Evolutionary conservation across 805 yeast genomes (phyloP).

Genomic region (Maudiozyma serrabonitensis): DNA sequence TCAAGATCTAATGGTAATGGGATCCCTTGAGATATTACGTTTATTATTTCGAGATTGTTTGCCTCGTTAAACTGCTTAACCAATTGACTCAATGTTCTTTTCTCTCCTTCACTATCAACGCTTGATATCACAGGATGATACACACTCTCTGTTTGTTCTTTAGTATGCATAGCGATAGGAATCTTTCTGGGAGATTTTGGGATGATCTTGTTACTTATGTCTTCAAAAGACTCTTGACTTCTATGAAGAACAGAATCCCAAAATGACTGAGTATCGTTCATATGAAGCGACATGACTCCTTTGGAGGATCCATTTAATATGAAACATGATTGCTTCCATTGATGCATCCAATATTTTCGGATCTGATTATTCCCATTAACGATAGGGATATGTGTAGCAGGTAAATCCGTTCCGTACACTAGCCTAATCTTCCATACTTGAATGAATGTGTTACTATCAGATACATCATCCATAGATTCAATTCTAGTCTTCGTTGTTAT

Average conservation of each 20-base stretch:
- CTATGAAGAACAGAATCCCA: constrained; percentile 42
- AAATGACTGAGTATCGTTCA: constrained; percentile 44
- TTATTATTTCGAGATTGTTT: not conserved
- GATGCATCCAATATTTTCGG: constrained; percentile 56
- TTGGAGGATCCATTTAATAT: constrained; percentile 71
- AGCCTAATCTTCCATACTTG: constrained; percentile 41
- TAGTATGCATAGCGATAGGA: constrained; percentile 21
- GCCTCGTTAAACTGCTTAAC: not conserved
- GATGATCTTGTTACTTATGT: constrained; percentile 16
- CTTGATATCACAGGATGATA: not conserved
- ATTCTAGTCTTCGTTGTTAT: constrained; percentile 9
- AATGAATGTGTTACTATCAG: constrained; percentile 8
- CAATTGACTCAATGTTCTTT: not conserved
- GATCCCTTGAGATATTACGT: constrained; percentile 46
- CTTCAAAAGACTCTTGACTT: constrained; percentile 14
- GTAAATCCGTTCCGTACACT: constrained; percentile 33
- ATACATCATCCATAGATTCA: not conserved
- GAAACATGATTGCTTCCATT: constrained; percentile 72
- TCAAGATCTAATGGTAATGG: constrained; percentile 37
- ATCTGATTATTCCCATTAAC: constrained; percentile 28
- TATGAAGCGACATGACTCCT: constrained; percentile 67
- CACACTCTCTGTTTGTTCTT: constrained; percentile 5
- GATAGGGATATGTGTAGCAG: constrained; percentile 37
- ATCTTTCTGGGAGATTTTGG: constrained; percentile 10
- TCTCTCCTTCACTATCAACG: not conserved